phyloP scores from a whole-genome alignment of 306 rosid genomes.

The Dicorynia guianensis region DNA sequence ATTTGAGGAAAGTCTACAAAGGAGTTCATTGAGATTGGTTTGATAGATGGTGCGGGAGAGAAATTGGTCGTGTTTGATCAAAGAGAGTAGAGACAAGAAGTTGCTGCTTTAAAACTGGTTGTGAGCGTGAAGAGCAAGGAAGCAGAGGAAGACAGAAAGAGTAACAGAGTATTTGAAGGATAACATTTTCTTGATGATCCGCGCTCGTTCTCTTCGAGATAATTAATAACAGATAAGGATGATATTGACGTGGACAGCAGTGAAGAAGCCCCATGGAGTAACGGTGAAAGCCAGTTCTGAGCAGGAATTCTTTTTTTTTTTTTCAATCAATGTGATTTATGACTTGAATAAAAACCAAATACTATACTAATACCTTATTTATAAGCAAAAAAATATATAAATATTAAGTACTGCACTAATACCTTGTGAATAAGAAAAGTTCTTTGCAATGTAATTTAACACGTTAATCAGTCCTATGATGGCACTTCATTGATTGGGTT shows the following conservation, averaged over 20 bases:
- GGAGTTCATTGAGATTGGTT: conserved; percentile 28
- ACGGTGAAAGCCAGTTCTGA: too few species aligned
- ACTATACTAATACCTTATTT: too few species aligned
- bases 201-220: neutral
- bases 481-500: too few species aligned
- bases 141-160: neutral
- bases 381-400: too few species aligned
- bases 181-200: neutral
- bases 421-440: too few species aligned
- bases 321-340: too few species aligned
- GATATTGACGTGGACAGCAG: neutral
- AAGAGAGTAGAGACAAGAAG: neutral
- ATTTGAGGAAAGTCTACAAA: conserved; percentile 20
- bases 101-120: neutral
- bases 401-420: too few species aligned
- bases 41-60: conserved; percentile 17
- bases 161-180: neutral
- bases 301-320: too few species aligned
- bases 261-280: neutral
- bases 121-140: neutral
- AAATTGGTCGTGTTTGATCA: conserved; percentile 30
- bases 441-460: too few species aligned
- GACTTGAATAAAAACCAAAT: too few species aligned
- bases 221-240: neutral
- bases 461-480: too few species aligned